phyloP scores from a whole-genome alignment of 106 monocot genomes.

The Platanthera zijinensis region DNA sequence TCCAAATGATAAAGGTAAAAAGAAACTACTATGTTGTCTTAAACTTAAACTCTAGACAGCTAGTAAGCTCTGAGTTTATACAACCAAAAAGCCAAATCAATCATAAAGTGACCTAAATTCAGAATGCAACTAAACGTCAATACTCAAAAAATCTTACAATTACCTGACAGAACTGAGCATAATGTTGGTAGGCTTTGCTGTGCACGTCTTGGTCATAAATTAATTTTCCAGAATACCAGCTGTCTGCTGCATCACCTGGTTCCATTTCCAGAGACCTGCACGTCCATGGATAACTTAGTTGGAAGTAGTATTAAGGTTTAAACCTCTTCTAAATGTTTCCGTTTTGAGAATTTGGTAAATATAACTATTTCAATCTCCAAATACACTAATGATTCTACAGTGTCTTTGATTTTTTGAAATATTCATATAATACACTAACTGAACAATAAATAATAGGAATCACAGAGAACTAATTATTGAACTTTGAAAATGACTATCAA shows the following conservation, averaged over 20 bases:
- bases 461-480: neutral
- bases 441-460: neutral
- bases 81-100: neutral
- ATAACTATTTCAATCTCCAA: neutral
- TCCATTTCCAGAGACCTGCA: slow-evolving; percentile 44
- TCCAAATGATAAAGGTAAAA: neutral
- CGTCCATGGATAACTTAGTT: neutral
- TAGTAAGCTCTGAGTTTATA: neutral
- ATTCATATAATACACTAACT: neutral
- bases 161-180: slow-evolving; percentile 61
- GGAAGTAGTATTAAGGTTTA: neutral
- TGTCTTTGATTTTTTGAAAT: neutral
- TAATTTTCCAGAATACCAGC: slow-evolving; percentile 63
- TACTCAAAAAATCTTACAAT: slow-evolving; percentile 2
- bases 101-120: neutral
- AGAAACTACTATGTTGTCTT: neutral
- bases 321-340: neutral
- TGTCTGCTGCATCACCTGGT: slow-evolving; percentile 34
- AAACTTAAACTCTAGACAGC: neutral
- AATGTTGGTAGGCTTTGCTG: slow-evolving; percentile 60
- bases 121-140: neutral
- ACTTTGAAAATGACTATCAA: neutral
- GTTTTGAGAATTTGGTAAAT: neutral
- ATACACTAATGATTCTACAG: neutral
- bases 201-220: slow-evolving; percentile 56